Percentiles rank a stretch among this genome's conserved stretches.
Conservation (phyloP, 495 filamentous ascomycete genomes). For the Trichoderma parareesei region DNA sequence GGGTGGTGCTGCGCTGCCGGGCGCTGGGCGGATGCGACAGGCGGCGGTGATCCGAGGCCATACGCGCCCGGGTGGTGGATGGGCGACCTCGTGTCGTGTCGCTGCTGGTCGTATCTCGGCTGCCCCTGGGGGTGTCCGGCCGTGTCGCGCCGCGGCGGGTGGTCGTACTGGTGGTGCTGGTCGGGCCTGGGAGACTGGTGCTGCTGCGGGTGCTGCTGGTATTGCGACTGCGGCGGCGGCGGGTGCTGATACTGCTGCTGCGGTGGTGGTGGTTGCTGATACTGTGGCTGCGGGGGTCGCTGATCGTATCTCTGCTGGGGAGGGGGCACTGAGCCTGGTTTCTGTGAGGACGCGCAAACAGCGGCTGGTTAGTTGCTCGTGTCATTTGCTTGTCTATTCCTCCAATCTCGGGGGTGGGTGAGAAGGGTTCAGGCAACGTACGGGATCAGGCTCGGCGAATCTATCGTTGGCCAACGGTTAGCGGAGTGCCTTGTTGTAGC, state of each 20-base stretch:
- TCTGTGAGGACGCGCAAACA: constrained; percentile 1
- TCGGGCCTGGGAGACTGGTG: constrained; percentile 7
- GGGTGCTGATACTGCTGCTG: constrained; percentile 12
- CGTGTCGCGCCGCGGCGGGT: constrained; percentile 22
- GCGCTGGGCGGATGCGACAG: constrained; percentile 37
- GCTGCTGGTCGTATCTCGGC: constrained; percentile 15
- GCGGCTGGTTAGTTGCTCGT: background rate
- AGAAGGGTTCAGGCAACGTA: constrained; percentile 30
- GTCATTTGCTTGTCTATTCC: background rate
- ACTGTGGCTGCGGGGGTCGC: constrained; percentile 32
- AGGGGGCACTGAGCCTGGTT: constrained; percentile 15
- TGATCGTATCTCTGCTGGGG: constrained; percentile 11
- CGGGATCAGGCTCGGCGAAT: constrained; percentile 92
- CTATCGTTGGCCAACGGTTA: constrained; percentile 33
- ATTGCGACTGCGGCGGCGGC: constrained; percentile 32
- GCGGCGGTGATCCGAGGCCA: constrained; percentile 27
- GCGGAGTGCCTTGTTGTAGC: constrained; percentile 2
- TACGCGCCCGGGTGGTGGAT: background rate
- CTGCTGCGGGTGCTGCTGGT: constrained; percentile 26
- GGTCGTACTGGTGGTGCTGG: constrained; percentile 21
- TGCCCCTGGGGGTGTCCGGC: background rate
- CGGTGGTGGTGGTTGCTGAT: constrained; percentile 20
- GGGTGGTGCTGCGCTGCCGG: constrained; percentile 44
- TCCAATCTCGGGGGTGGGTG: background rate
- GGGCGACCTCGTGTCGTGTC: background rate